These are phyloP conservation scores for Aspergillus chevalieri DNA, from an alignment of 2,329 filamentous ascomycete genomes.

Conservation along the genomic window DNA sequence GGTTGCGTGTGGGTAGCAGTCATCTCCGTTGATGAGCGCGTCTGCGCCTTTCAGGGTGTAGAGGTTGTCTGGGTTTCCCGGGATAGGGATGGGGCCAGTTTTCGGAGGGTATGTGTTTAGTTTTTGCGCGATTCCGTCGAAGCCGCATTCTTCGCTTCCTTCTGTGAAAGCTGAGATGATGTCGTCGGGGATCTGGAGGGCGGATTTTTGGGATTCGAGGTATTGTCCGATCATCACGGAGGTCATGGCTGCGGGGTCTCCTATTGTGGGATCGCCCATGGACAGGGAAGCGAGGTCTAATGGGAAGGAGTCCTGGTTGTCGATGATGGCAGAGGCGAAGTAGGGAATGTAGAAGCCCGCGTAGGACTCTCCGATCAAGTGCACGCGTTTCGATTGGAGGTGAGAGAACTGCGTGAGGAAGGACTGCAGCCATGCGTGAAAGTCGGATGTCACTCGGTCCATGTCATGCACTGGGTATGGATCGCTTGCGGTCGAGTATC, in stretches of 20 bases:
- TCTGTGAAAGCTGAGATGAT: conserved; percentile 23
- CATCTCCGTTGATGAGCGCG: conserved; percentile 21
- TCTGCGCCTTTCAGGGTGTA: no score
- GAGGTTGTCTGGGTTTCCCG: conserved; percentile 22
- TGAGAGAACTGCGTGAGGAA: conserved; percentile 28
- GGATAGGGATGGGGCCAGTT: conserved; percentile 22
- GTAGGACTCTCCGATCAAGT: conserved; percentile 36
- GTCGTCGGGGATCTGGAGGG: conserved; percentile 21
- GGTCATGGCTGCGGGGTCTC: conserved; percentile 31
- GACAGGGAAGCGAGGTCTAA: conserved; percentile 30
- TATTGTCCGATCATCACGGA: conserved; percentile 23
- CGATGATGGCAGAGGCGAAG: conserved; percentile 26
- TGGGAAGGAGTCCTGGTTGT: conserved; percentile 18
- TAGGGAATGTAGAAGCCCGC: conserved; percentile 35
- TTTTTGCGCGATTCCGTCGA: conserved; percentile 22
- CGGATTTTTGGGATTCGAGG: conserved; percentile 17
- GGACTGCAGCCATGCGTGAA: conserved; percentile 25
- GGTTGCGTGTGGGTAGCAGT: conserved; percentile 21
- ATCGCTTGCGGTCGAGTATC: conserved; percentile 26
- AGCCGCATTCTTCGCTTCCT: conserved; percentile 28
- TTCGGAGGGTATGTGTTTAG: conserved; percentile 24
- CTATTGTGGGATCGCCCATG: conserved; percentile 32
- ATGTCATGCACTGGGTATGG: conserved; percentile 23
- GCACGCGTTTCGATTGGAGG: conserved; percentile 24
- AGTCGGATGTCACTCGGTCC: conserved; percentile 23